Conservation (phyloP, 2,329 filamentous ascomycete genomes). For the Clonostachys sp. region DNA sequence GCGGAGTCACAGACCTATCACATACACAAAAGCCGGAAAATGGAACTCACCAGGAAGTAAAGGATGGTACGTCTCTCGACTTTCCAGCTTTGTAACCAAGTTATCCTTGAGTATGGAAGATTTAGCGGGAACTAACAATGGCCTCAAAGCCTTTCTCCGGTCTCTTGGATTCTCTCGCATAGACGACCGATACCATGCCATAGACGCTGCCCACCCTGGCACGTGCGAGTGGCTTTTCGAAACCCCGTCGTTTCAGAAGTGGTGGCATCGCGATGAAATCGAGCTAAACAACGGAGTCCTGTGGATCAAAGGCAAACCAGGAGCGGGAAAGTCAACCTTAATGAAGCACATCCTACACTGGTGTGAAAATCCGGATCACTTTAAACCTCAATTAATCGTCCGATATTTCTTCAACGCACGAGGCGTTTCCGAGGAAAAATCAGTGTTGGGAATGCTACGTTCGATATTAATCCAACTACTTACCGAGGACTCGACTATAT, state of each 20-base stretch:
- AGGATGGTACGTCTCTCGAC: too few species aligned
- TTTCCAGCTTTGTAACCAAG: too few species aligned
- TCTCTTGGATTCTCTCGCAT: constrained; percentile 1
- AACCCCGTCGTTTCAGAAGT: neutral
- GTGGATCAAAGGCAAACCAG: constrained; percentile 4
- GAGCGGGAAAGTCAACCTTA: constrained; percentile 5
- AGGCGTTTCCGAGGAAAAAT: constrained; percentile 35
- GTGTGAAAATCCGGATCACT: constrained; percentile 3
- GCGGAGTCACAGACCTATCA: too few species aligned
- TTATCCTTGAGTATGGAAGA: too few species aligned
- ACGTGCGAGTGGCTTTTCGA: constrained; percentile 12
- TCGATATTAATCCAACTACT: constrained; percentile 39
- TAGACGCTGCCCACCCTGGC: constrained; percentile 5
- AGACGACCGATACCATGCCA: neutral
- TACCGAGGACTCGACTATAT: constrained; percentile 7
- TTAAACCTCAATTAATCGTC: constrained; percentile 7
- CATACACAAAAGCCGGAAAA: too few species aligned
- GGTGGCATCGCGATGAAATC: neutral
- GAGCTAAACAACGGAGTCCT: constrained; percentile 1
- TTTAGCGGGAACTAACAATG: too few species aligned
- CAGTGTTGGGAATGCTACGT: constrained; percentile 40
- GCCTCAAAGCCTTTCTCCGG: neutral
- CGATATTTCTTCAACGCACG: constrained; percentile 49
- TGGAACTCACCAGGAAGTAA: too few species aligned
- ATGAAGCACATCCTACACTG: constrained; percentile 3